Conservation (phyloP, 2,329 filamentous ascomycete genomes). For the Colletotrichum incanum region DNA sequence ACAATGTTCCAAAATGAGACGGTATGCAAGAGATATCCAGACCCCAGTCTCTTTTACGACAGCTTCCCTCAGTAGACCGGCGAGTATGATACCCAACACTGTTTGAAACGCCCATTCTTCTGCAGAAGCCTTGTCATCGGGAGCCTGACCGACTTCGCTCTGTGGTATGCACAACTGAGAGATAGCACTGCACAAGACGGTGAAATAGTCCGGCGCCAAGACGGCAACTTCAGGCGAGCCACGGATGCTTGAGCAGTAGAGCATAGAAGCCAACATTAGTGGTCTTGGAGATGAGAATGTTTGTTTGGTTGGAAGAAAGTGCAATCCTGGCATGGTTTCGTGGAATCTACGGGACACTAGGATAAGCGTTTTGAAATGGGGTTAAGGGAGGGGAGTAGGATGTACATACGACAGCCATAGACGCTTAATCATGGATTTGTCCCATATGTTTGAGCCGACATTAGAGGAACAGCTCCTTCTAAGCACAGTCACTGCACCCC, state of each 20-base stretch:
- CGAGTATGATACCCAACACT: slow-evolving; percentile 59
- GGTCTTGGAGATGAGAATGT: slow-evolving; percentile 60
- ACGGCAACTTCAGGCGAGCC: slow-evolving; percentile 53
- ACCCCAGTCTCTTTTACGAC: slow-evolving; percentile 59
- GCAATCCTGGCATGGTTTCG: slow-evolving; percentile 60
- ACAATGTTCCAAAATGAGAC: slow-evolving; percentile 58
- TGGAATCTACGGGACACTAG: slow-evolving; percentile 54
- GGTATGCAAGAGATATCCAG: slow-evolving; percentile 61
- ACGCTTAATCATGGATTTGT: slow-evolving; percentile 51
- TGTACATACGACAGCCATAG: slow-evolving; percentile 53
- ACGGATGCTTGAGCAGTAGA: slow-evolving; percentile 58
- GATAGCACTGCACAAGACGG: slow-evolving; percentile 56
- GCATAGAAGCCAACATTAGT: slow-evolving; percentile 59
- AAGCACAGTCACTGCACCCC: slow-evolving; percentile 50
- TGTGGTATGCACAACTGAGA: slow-evolving; percentile 57
- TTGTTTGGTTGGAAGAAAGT: slow-evolving; percentile 61
- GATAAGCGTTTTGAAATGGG: neutral
- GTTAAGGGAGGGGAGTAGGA: neutral
- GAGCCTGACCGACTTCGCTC: slow-evolving; percentile 48
- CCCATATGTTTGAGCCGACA: slow-evolving; percentile 51
- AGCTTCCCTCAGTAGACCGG: slow-evolving; percentile 59
- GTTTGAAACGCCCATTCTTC: slow-evolving; percentile 61
- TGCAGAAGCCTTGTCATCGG: slow-evolving; percentile 45
- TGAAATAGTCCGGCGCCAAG: slow-evolving; percentile 57
- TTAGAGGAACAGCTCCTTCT: slow-evolving; percentile 47